Conservation (phyloP, 2,329 filamentous ascomycete genomes). For the Penicillium paneum region DNA sequence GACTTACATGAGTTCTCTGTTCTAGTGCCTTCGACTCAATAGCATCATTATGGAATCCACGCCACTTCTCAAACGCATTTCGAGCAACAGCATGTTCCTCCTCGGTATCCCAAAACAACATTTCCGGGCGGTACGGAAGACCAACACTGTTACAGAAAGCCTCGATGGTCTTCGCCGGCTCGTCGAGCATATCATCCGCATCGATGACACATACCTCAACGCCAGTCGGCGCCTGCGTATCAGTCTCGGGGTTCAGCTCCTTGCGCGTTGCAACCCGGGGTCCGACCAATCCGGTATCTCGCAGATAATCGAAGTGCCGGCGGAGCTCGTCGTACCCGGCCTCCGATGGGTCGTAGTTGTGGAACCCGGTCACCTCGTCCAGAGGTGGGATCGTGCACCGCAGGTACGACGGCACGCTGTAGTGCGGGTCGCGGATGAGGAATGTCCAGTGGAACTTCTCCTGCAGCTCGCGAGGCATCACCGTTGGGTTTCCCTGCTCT, state of each 20-base stretch:
- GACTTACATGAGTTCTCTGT: slow-evolving; percentile 50
- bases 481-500: slow-evolving; percentile 76
- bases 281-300: slow-evolving; percentile 66
- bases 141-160: slow-evolving; percentile 80
- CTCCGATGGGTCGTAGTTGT: slow-evolving; percentile 81
- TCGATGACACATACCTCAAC: slow-evolving; percentile 80
- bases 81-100: slow-evolving; percentile 67
- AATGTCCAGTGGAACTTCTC: slow-evolving; percentile 90
- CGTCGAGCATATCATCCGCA: slow-evolving; percentile 88
- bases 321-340: slow-evolving; percentile 88
- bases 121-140: slow-evolving; percentile 68
- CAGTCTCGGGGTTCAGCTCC: slow-evolving; percentile 26
- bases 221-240: slow-evolving; percentile 10
- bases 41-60: slow-evolving; percentile 93
- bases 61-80: slow-evolving; percentile 90
- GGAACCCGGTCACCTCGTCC: slow-evolving; percentile 76
- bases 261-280: slow-evolving; percentile 55
- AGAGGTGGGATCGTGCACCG: slow-evolving; percentile 90
- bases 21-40: slow-evolving; percentile 76
- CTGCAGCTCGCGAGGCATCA: slow-evolving; percentile 71
- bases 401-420: slow-evolving; percentile 88
- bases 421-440: slow-evolving; percentile 91
- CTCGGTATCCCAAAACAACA: slow-evolving; percentile 81
- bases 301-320: slow-evolving; percentile 80
- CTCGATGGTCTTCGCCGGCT: slow-evolving; percentile 70